Evolutionary conservation across 805 yeast genomes (phyloP), one percentile per base, ranked within the genome.

Genomic region (Sporopachydermia quercuum): DNA sequence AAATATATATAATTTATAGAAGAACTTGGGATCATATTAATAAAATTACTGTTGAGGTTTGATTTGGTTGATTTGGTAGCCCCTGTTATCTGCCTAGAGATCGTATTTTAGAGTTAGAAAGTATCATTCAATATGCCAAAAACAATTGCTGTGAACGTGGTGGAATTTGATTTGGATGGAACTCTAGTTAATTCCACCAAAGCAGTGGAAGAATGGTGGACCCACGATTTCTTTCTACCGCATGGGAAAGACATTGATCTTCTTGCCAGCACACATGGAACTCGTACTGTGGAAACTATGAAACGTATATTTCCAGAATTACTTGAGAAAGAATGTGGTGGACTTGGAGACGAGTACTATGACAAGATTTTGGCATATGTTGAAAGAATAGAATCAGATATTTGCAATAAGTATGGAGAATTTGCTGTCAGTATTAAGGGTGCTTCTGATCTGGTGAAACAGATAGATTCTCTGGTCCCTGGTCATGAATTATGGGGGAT

Each of bases 161-260:
- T 70, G 47, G 70, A 81, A 46, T 84, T 84, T 60, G 94, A 84
- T 61, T 75, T 86, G 40, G 94, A 84, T 56, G 94, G 94, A 40
- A 84, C 94, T 18, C 65, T 84, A 53, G 84, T 84, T 55, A 75
- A 79, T 57, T 80, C 93, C 34, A 83, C 87, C 43, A 76, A 74
- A 41, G 84, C 91, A 43, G 82, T 83, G 45, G 84, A 81, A 53
- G 79, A 75, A 52, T 75, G 82, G 63, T 84, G 94, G 94, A 71
- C 71, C n/a, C 30, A 23, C 30, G 30, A 23, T 23, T 23, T 23
- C n/a, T 23, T 18, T 62, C 68, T 19, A 23, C 30, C 30, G 8
- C 30, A 23, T 23, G 30, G 30, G 30, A 55, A 45, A n/a, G 30
- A 23, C n/a, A 8, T 23, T 8, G n/a, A n/a, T 23, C 30, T 82